Conservation (phyloP, 352 stramenopile species). For the Globisporangium mamillatum region DNA sequence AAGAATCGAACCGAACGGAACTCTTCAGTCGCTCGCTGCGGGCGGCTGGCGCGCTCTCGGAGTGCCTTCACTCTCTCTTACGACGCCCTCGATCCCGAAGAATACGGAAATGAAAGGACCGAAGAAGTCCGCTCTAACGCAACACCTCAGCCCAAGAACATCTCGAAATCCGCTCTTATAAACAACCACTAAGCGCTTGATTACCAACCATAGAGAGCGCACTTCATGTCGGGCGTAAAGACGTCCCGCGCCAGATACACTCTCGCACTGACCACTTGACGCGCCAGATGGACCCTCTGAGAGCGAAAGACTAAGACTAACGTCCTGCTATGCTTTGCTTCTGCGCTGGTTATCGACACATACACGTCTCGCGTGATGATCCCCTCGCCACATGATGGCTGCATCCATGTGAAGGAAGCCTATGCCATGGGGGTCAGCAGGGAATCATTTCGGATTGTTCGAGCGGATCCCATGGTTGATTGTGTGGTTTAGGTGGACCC, state of each 20-base stretch:
- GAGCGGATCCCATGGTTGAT: not conserved
- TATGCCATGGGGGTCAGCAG: not conserved
- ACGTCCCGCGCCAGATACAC: not conserved
- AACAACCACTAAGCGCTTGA: not conserved
- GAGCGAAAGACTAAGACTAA: not conserved
- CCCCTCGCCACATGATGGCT: not conserved
- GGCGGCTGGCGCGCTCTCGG: too few relatives aligned
- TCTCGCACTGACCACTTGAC: conserved; percentile 2
- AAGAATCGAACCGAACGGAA: too few relatives aligned
- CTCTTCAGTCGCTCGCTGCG: too few relatives aligned
- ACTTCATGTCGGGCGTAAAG: not conserved
- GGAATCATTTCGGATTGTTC: not conserved
- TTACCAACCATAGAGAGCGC: not conserved
- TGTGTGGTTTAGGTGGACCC: not conserved
- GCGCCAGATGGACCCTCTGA: not conserved
- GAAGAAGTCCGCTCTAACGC: too few relatives aligned
- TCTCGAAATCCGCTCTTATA: not conserved
- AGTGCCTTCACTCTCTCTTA: too few relatives aligned
- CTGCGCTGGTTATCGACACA: not conserved
- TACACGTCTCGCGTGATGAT: too few relatives aligned
- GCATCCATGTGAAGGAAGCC: not conserved
- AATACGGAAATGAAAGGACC: too few relatives aligned
- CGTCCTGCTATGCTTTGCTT: not conserved
- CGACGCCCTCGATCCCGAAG: too few relatives aligned
- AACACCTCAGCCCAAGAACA: too few relatives aligned